Evolutionary conservation across 2,329 filamentous ascomycete species (phyloP).

Genomic region (Tympanopsis confertula): DNA sequence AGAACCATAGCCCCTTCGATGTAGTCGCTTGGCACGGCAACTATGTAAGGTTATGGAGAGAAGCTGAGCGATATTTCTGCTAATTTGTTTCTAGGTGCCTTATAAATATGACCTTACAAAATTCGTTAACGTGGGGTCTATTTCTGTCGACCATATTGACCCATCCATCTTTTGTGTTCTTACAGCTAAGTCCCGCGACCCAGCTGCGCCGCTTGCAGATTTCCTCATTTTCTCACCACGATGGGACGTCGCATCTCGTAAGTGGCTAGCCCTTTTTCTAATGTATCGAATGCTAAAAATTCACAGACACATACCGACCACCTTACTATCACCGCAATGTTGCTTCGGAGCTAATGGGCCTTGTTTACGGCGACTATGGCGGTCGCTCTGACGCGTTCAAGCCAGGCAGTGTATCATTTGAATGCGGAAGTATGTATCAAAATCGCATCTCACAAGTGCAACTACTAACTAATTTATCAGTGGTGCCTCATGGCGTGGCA

Average conservation of each 20-base stretch:
- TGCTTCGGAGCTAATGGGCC: constrained; percentile 43
- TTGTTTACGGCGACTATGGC: constrained; percentile 24
- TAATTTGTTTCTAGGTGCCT: constrained; percentile 34
- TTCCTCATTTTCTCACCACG: constrained; percentile 58
- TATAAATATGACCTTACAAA: constrained; percentile 45
- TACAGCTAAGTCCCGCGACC: constrained; percentile 41
- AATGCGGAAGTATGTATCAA: constrained; percentile 12
- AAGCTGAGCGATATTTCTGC: neutral
- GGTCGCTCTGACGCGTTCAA: constrained; percentile 25
- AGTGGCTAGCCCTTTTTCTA: neutral
- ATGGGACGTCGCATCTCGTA: constrained; percentile 48
- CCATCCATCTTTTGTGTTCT: constrained; percentile 56
- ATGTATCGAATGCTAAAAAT: neutral
- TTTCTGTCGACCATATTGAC: constrained; percentile 53
- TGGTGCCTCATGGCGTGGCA: constrained; percentile 36
- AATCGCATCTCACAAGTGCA: neutral
- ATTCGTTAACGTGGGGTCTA: constrained; percentile 44
- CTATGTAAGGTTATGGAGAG: constrained; percentile 32
- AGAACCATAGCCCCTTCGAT: constrained; percentile 58
- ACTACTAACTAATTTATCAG: constrained; percentile 1
- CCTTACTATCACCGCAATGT: constrained; percentile 56
- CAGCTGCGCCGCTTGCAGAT: constrained; percentile 44
- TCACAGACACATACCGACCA: constrained; percentile 42
- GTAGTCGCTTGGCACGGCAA: constrained; percentile 65
- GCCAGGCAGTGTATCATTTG: constrained; percentile 29